Conservation (phyloP, 768 basidiomycete species). For the Psilocybe cubensis region DNA sequence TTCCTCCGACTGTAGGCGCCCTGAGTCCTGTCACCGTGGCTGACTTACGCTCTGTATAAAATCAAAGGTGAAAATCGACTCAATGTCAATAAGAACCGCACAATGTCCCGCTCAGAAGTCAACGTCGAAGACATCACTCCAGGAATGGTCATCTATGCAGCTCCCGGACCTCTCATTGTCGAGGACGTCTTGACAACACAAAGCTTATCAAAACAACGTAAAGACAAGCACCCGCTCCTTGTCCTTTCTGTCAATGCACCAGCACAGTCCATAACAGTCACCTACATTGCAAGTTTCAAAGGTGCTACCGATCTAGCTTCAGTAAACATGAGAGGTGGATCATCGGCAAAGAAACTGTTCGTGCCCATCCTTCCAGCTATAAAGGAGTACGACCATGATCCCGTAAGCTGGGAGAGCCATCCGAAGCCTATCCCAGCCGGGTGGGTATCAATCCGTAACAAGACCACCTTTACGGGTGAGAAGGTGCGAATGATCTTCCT, state of each 20-base stretch:
- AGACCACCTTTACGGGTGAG: slow-evolving; percentile 1
- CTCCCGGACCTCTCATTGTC: slow-evolving; percentile 2
- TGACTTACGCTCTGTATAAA: too few species aligned
- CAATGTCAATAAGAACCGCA: neutral
- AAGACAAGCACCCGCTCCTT: slow-evolving; percentile 4
- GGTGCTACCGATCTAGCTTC: neutral
- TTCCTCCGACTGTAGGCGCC: too few species aligned
- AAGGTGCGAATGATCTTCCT: neutral
- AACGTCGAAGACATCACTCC: slow-evolving; percentile 2
- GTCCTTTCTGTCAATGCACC: slow-evolving; percentile 3
- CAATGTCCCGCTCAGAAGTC: neutral
- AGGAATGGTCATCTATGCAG: slow-evolving; percentile 5
- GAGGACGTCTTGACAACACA: slow-evolving; percentile 3
- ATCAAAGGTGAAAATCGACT: too few species aligned
- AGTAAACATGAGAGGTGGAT: neutral
- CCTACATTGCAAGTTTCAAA: slow-evolving; percentile 2
- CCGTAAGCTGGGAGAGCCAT: neutral
- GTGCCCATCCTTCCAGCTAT: neutral
- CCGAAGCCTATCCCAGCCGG: slow-evolving; percentile 1
- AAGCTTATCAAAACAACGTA: neutral
- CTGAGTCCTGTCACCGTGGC: too few species aligned
- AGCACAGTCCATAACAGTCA: slow-evolving; percentile 1
- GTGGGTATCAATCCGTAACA: slow-evolving; percentile 1
- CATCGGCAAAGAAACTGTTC: neutral
- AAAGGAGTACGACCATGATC: neutral